Percentiles rank a stretch among this genome's conserved stretches.
These are phyloP conservation scores for Pharnaceum exiguum DNA, from an alignment of 148 eudicot species.

Conservation along the genomic window DNA sequence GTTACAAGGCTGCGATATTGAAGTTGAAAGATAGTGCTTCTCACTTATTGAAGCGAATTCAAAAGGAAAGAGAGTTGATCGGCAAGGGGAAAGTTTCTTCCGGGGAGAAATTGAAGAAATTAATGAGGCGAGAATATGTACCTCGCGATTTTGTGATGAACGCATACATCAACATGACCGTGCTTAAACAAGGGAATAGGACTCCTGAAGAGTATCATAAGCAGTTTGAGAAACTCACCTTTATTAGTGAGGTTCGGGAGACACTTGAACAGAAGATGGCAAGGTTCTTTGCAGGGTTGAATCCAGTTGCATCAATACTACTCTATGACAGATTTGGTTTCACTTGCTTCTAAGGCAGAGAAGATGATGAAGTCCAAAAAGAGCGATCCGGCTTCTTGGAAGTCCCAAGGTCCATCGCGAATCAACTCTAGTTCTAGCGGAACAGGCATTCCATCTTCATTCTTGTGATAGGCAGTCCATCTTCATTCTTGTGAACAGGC, in stretches of 20 bases:
- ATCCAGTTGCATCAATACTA: neutral
- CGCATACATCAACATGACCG: neutral
- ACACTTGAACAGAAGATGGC: neutral
- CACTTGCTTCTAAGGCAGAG: neutral
- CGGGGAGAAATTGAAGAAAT: neutral
- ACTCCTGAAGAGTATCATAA: neutral
- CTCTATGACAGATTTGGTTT: neutral
- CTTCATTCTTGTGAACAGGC: neutral
- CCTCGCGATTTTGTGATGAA: neutral
- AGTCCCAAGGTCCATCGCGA: no score
- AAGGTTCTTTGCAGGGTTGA: neutral
- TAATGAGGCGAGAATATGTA: neutral
- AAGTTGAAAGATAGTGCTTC: neutral
- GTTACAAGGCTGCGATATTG: neutral
- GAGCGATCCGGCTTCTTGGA: no score
- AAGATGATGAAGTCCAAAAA: no score
- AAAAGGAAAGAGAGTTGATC: neutral
- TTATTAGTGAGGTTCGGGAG: neutral
- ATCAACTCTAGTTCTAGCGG: no score
- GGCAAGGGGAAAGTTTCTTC: neutral
- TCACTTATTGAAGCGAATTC: neutral
- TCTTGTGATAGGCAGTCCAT: neutral
- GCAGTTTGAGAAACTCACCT: neutral
- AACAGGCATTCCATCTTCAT: neutral
- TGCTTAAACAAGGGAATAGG: neutral